A percentile compares a stretch with the other conserved stretches of the same genome.
phyloP scores from a whole-genome alignment of 805 yeast genomes.

The Candida insectalens region DNA sequence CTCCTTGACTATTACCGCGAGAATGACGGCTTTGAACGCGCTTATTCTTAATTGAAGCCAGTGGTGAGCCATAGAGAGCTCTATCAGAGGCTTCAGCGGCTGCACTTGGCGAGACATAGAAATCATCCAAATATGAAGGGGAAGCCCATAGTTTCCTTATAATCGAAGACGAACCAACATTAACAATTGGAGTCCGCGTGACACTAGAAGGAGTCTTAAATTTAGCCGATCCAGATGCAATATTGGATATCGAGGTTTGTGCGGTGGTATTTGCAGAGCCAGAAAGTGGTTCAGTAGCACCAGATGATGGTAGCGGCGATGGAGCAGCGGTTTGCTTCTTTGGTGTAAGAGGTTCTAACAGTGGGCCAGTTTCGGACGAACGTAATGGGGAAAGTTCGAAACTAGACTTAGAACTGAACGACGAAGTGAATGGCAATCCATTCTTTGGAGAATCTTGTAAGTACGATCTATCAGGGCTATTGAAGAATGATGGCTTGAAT shows the following conservation, averaged over 20 bases:
- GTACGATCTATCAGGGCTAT: conserved; percentile 26
- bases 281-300: conserved; percentile 1
- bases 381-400: conserved; percentile 55
- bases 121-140: conserved; percentile 59
- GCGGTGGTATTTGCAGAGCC: conserved; percentile 4
- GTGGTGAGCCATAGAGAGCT: conserved; percentile 28
- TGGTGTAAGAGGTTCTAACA: conserved; percentile 58
- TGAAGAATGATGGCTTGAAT: conserved; percentile 15
- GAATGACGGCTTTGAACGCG: neutral
- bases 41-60: conserved; percentile 10
- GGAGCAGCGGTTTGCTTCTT: conserved; percentile 13
- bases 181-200: conserved; percentile 13
- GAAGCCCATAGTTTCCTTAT: conserved; percentile 53
- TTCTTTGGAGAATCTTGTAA: conserved; percentile 16
- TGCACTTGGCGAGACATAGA: conserved; percentile 42
- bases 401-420: conserved; percentile 57
- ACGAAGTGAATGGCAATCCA: conserved; percentile 44
- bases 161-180: conserved; percentile 26
- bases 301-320: neutral
- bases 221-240: too few species aligned
- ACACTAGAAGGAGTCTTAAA: conserved; percentile 21
- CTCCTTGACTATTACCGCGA: neutral
- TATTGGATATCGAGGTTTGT: too few species aligned
- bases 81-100: conserved; percentile 7
- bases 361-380: conserved; percentile 52